phyloP scores from a whole-genome alignment of 495 filamentous ascomycete species.

The Penicillium cosmopolitanum region DNA sequence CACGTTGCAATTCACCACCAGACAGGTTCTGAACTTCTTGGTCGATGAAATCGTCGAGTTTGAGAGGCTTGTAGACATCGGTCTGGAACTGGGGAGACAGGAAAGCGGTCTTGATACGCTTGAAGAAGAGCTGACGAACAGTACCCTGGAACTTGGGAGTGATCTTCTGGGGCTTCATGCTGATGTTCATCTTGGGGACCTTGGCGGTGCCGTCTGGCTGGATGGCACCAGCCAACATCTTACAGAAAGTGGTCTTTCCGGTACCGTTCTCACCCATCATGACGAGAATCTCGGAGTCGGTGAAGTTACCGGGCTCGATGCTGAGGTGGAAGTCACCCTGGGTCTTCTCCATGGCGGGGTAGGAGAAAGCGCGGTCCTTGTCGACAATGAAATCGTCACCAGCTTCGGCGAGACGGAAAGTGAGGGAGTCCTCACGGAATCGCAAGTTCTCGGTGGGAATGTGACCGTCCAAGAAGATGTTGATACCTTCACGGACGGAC shows the following conservation, averaged over 20 bases:
- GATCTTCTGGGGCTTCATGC: constrained; percentile 99
- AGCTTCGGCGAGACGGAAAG: constrained; percentile 92
- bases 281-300: constrained; percentile 96
- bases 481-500: constrained; percentile 98
- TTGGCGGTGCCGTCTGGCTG: constrained; percentile 79
- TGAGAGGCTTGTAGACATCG: constrained; percentile 97
- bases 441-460: constrained; percentile 98
- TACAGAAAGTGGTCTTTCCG: constrained; percentile 97
- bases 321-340: constrained; percentile 85
- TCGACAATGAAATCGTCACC: constrained; percentile 89
- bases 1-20: constrained; percentile 98
- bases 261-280: constrained; percentile 99
- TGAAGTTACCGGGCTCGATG: constrained; percentile 84
- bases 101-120: constrained; percentile 97
- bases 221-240: constrained; percentile 87
- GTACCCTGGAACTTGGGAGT: constrained; percentile 96
- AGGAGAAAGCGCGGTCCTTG: constrained; percentile 80
- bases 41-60: constrained; percentile 98
- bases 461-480: constrained; percentile 98
- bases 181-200: constrained; percentile 92
- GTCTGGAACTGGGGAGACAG: constrained; percentile 97
- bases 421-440: constrained; percentile 95
- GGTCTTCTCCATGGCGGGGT: constrained; percentile 92
- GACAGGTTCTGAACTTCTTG: constrained; percentile 99
- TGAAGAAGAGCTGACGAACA: constrained; percentile 93